Evolutionary conservation across 305 asterid genomes (phyloP), one percentile per base, ranked within the genome.

Genomic region (Fraxinus xanthoxyloides): DNA sequence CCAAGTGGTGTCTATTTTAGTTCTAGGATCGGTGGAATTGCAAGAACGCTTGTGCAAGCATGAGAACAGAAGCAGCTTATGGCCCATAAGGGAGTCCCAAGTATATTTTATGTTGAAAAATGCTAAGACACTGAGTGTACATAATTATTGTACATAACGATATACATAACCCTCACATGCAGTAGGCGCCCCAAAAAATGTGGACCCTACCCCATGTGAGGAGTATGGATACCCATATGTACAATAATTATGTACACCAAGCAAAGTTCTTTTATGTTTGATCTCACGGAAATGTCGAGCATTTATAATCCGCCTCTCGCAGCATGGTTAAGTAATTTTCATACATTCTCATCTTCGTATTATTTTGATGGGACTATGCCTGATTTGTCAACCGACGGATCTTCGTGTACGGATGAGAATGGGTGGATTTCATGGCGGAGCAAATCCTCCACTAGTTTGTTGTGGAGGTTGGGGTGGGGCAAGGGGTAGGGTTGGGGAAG

Each of bases 301-400:
- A 59, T 76, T 38, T 77, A 76, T n/a, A 78, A 78, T 79, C 80
- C 79, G 23, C 30, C 75, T 76, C 78, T 75, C 76, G 77, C 90
- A 5, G 78, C 82, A 46, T 79, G 85, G 85, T 69, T 84, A 67
- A 82, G 69, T 72, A 46, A 81, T 12, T 48, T 77, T n/a, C 86
- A 86, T 34, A 51, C 82, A 36, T 87, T 89, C 79, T 87, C 89
- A n/a, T 86, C 93, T 5, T 85, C 89, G 4, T 85, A 91, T 86
- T 80, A 87, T 87, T 87, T 95, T 21, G 93, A 87, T 81, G 89
- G 90, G 80, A 82, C 74, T 54, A 85, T 34, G 51, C 84, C 91
- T 70, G 82, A 88, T 56, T 88, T 85, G 12, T 84, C 90, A 0
- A 23, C 56, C 34, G 91, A 89, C 79, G 92, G 87, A 83, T 86